Evolutionary conservation across 23 red algal genomes (phyloP).

Genomic region (Agarophyton chilense): DNA sequence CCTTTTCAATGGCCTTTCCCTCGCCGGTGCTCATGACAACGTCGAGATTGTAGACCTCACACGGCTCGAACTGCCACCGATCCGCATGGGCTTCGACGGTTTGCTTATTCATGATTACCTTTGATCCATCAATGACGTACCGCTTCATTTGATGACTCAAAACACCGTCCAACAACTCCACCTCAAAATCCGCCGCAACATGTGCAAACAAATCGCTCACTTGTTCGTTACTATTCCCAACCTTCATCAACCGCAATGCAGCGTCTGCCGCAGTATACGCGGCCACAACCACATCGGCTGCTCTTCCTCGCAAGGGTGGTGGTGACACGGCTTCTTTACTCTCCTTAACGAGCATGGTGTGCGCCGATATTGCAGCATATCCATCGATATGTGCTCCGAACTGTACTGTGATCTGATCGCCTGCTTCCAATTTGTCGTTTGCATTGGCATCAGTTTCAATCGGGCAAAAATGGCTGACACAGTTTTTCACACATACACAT

Average conservation of each 20-base stretch:
- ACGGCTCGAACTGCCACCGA: slow-evolving; percentile 79
- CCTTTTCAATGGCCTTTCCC: slow-evolving; percentile 80
- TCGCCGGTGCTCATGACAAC: slow-evolving; percentile 98
- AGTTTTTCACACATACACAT: slow-evolving; percentile 82
- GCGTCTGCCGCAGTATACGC: slow-evolving; percentile 93
- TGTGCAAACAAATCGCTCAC: slow-evolving; percentile 83
- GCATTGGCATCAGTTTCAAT: slow-evolving; percentile 69
- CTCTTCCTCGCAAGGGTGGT: slow-evolving; percentile 40
- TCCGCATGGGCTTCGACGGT: slow-evolving; percentile 88
- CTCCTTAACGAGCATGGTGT: slow-evolving; percentile 56
- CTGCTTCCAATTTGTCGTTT: slow-evolving; percentile 50
- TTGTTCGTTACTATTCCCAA: slow-evolving; percentile 87
- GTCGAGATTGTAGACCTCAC: slow-evolving; percentile 93
- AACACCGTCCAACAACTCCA: slow-evolving; percentile 83
- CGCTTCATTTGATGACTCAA: slow-evolving; percentile 95
- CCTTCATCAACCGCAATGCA: slow-evolving; percentile 83
- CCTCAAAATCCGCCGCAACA: slow-evolving; percentile 80
- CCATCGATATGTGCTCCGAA: slow-evolving; percentile 96
- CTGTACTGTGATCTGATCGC: slow-evolving; percentile 87
- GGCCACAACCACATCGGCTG: slow-evolving; percentile 79
- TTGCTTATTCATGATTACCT: slow-evolving; percentile 88
- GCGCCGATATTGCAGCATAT: slow-evolving; percentile 74
- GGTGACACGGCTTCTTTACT: slow-evolving; percentile 33
- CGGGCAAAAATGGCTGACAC: slow-evolving; percentile 94
- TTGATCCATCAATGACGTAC: slow-evolving; percentile 92